Percentiles rank a stretch among this genome's conserved stretches.
Evolutionary conservation across 1,284 basidiomycete species (phyloP).

Genomic region (Microbotryum silenes-acaulis): DNA sequence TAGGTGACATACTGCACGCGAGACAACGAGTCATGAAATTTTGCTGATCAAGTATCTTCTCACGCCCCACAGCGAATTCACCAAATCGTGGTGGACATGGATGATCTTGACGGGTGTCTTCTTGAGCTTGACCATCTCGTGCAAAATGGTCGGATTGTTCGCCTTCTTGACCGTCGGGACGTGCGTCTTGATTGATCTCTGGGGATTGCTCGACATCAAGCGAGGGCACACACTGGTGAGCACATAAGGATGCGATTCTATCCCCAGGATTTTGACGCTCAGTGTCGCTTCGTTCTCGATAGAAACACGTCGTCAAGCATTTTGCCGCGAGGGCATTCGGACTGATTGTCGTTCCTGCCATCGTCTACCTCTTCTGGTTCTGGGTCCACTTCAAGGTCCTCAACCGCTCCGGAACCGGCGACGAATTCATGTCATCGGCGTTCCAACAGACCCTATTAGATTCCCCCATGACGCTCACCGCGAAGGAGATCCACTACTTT

Average conservation of each 20-base stretch:
- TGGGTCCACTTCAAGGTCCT: slow-evolving; percentile 91
- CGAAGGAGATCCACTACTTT: slow-evolving; percentile 87
- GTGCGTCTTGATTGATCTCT: slow-evolving; percentile 87
- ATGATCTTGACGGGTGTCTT: slow-evolving; percentile 79
- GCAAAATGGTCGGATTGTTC: slow-evolving; percentile 95
- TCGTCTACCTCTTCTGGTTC: slow-evolving; percentile 92
- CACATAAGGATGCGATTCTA: slow-evolving; percentile 8
- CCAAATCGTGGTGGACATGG: slow-evolving; percentile 91
- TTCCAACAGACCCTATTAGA: slow-evolving; percentile 95
- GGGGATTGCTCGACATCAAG: slow-evolving; percentile 84
- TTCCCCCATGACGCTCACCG: slow-evolving; percentile 82
- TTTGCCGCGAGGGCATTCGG: slow-evolving; percentile 77
- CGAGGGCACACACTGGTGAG: slow-evolving; percentile 75
- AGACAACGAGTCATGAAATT: not conserved
- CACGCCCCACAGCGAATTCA: slow-evolving; percentile 60
- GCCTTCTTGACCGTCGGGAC: slow-evolving; percentile 83
- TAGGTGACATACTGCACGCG: slow-evolving; percentile 37
- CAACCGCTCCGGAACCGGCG: slow-evolving; percentile 83
- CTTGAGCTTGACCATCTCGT: slow-evolving; percentile 92
- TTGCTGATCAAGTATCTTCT: no score
- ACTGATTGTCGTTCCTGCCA: slow-evolving; percentile 79
- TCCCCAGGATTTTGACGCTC: not conserved
- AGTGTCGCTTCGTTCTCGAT: slow-evolving; percentile 7
- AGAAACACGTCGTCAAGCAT: slow-evolving; percentile 86
- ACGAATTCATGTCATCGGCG: slow-evolving; percentile 91